These are phyloP conservation scores for Cochlearia excelsa DNA, from an alignment of 345 rosid species.

Conservation along the genomic window DNA sequence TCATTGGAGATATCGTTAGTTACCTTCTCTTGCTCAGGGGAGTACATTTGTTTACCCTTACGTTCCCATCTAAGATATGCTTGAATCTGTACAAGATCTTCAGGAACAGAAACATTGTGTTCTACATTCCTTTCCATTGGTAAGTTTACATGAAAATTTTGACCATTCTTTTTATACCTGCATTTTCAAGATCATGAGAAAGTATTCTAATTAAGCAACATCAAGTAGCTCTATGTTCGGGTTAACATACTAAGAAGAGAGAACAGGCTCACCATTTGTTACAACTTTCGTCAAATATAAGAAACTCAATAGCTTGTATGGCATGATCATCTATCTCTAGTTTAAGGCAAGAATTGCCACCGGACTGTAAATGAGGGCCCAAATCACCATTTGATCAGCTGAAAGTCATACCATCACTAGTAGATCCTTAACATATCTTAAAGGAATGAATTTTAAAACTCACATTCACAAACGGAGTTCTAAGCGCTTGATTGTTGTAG, in stretches of 20 bases:
- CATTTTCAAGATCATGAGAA: slow-evolving; percentile 26
- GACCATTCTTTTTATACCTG: slow-evolving; percentile 88
- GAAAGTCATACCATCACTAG: slow-evolving; percentile 19
- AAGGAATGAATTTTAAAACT: slow-evolving; percentile 27
- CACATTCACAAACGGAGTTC: slow-evolving; percentile 86
- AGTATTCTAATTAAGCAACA: slow-evolving; percentile 1
- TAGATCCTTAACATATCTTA: not conserved
- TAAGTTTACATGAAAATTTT: slow-evolving; percentile 74
- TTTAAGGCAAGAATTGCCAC: slow-evolving; percentile 56
- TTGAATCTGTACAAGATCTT: slow-evolving; percentile 93
- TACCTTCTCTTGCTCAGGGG: slow-evolving; percentile 57
- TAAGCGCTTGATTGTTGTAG: slow-evolving; percentile 86
- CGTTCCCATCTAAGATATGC: slow-evolving; percentile 97
- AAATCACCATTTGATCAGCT: slow-evolving; percentile 16
- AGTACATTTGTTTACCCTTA: slow-evolving; percentile 85
- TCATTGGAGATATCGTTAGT: slow-evolving; percentile 11
- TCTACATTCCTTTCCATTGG: slow-evolving; percentile 46
- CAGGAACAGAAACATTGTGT: slow-evolving; percentile 63
- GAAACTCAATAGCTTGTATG: slow-evolving; percentile 86
- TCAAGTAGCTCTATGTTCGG: slow-evolving; percentile 12
- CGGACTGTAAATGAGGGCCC: slow-evolving; percentile 48
- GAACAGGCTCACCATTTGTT: slow-evolving; percentile 68
- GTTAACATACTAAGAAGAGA: slow-evolving; percentile 17
- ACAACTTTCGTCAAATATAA: slow-evolving; percentile 71
- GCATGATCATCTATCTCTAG: slow-evolving; percentile 78